Conservation (phyloP, 768 basidiomycete species). For the Cyclocybe cylindracea region DNA sequence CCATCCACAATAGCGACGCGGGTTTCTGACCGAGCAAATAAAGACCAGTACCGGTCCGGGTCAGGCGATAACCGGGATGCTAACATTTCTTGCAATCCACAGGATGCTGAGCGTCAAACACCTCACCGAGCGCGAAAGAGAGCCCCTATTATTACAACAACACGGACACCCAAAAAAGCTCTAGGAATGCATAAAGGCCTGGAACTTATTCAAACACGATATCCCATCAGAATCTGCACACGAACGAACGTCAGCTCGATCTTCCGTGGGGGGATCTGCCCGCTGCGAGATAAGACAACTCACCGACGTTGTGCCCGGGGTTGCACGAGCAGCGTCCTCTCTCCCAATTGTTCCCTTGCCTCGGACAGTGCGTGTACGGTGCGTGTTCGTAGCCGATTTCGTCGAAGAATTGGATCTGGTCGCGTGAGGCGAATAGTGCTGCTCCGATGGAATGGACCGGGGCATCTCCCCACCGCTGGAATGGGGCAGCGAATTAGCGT, state of each 20-base stretch:
- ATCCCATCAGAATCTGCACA: conserved; percentile 49
- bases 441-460: conserved; percentile 86
- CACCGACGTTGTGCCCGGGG: conserved; percentile 61
- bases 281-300: conserved; percentile 11
- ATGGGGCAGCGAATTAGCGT: conserved; percentile 8
- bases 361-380: conserved; percentile 73
- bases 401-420: conserved; percentile 79
- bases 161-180: not conserved
- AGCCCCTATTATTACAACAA: too few species aligned
- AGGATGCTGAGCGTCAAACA: too few species aligned
- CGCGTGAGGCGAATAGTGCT: conserved; percentile 65
- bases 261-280: too few species aligned
- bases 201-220: conserved; percentile 54
- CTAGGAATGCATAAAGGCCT: conserved; percentile 26
- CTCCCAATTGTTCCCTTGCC: conserved; percentile 42
- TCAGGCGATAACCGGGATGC: too few species aligned
- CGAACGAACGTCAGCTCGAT: not conserved
- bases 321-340: conserved; percentile 67
- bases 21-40: too few species aligned
- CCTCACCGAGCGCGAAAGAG: too few species aligned
- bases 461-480: conserved; percentile 81
- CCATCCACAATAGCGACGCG: too few species aligned
- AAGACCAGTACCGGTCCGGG: too few species aligned
- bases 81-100: too few species aligned
- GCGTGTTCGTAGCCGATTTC: conserved; percentile 85